These are phyloP conservation scores for Cladosporium colombiae DNA, from an alignment of 2,329 filamentous ascomycete species.

Conservation along the genomic window DNA sequence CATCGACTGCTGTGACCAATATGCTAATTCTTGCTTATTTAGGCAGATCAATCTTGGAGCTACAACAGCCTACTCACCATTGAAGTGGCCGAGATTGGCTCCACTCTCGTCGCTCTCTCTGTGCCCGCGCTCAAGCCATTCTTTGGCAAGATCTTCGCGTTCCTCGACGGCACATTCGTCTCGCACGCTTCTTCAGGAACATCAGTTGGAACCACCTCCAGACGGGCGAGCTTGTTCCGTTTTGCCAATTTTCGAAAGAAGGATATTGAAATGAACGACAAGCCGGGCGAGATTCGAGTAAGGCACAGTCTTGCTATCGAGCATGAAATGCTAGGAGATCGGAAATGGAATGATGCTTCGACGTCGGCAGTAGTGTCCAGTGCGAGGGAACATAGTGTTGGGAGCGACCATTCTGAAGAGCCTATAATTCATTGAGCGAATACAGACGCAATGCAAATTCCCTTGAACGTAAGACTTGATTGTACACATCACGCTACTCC, in stretches of 20 bases:
- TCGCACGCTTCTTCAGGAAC: background rate
- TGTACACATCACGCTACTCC: background rate
- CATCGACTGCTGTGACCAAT: background rate
- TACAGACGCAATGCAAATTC: background rate
- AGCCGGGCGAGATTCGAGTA: background rate
- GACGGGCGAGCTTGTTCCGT: background rate
- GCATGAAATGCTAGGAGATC: conserved; percentile 1
- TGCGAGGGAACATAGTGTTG: conserved; percentile 1
- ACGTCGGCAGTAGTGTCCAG: background rate
- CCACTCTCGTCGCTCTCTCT: conserved; percentile 54
- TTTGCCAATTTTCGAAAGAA: background rate
- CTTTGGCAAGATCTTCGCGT: conserved; percentile 22
- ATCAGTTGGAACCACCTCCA: background rate
- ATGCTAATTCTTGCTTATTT: background rate
- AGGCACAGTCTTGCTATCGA: conserved; percentile 2
- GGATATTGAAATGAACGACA: background rate
- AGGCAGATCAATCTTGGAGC: conserved; percentile 51
- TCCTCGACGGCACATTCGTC: conserved; percentile 20
- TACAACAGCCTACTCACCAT: conserved; percentile 54
- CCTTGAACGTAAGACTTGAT: background rate
- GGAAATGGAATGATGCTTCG: background rate
- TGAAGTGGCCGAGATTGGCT: conserved; percentile 54
- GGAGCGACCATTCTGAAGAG: conserved; percentile 5
- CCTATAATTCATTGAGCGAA: background rate
- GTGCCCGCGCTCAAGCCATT: conserved; percentile 53